A percentile compares a stretch with the other conserved stretches of the same genome.
Evolutionary conservation across 2,329 filamentous ascomycete species (phyloP).

Genomic region (Dendrostoma leiphaemia): DNA sequence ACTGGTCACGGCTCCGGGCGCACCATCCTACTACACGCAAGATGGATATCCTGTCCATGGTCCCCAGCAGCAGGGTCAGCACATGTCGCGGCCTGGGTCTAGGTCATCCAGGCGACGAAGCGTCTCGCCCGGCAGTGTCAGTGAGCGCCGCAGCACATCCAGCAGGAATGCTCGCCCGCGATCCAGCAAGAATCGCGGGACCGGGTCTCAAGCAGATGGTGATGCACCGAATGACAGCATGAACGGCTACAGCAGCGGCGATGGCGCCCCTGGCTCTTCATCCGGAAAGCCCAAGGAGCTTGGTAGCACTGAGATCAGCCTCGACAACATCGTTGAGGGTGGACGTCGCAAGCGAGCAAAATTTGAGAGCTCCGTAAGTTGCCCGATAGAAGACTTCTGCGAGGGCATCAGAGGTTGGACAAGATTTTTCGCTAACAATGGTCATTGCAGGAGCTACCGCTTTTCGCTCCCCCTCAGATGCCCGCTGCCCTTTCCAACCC

Average conservation of each 20-base stretch:
- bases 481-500: slow-evolving; percentile 93
- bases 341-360: slow-evolving; percentile 93
- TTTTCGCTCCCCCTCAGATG: slow-evolving; percentile 93
- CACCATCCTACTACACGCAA: slow-evolving; percentile 57
- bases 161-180: slow-evolving; percentile 68
- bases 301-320: slow-evolving; percentile 93
- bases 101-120: slow-evolving; percentile 74
- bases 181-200: slow-evolving; percentile 65
- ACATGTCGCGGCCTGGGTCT: slow-evolving; percentile 66
- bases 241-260: slow-evolving; percentile 83
- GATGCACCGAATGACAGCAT: slow-evolving; percentile 65
- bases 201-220: slow-evolving; percentile 42
- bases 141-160: slow-evolving; percentile 75
- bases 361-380: slow-evolving; percentile 92
- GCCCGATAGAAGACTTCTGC: slow-evolving; percentile 6
- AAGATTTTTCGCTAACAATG: slow-evolving; percentile 10
- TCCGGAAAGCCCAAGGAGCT: slow-evolving; percentile 81
- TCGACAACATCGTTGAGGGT: slow-evolving; percentile 97
- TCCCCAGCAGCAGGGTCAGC: slow-evolving; percentile 53
- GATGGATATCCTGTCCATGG: slow-evolving; percentile 45
- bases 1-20: slow-evolving; percentile 49
- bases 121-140: slow-evolving; percentile 66
- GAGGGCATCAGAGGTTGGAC: neutral
- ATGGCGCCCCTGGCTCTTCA: slow-evolving; percentile 74
- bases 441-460: slow-evolving; percentile 74